Evolutionary conservation across 345 rosid genomes (phyloP).

Genomic region (Barbarea vulgaris): DNA sequence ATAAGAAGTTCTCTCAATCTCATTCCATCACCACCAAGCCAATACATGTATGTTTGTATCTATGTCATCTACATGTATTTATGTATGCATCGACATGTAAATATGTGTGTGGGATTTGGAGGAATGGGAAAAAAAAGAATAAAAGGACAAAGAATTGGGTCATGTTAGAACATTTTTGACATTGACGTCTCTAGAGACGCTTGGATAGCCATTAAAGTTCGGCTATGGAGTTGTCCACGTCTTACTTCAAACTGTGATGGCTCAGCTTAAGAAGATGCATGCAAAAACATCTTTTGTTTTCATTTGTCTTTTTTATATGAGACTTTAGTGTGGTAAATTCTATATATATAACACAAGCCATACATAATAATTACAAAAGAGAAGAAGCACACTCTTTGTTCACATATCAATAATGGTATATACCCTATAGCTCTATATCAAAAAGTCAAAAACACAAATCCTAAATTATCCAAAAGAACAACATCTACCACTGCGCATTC

Average conservation of each 20-base stretch:
- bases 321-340: not conserved
- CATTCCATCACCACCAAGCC: conserved; percentile 24
- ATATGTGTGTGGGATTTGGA: conserved; percentile 29
- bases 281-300: conserved; percentile 8
- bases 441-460: not conserved
- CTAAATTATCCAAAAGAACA: not conserved
- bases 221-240: conserved; percentile 42
- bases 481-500: not conserved
- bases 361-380: not conserved
- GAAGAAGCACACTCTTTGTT: not conserved
- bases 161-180: conserved; percentile 29
- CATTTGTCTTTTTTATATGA: not conserved
- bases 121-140: conserved; percentile 36
- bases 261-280: conserved; percentile 25
- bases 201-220: conserved; percentile 41
- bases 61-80: not conserved
- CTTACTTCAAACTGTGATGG: conserved; percentile 21
- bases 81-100: not conserved
- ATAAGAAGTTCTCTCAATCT: conserved; percentile 4
- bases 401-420: not conserved
- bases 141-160: conserved; percentile 21
- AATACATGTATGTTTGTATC: not conserved
- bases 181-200: conserved; percentile 35
- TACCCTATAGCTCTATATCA: too few relatives aligned
- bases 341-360: not conserved